phyloP scores from a whole-genome alignment of 306 rosid genomes.

The Cyclanthera cordifolia region DNA sequence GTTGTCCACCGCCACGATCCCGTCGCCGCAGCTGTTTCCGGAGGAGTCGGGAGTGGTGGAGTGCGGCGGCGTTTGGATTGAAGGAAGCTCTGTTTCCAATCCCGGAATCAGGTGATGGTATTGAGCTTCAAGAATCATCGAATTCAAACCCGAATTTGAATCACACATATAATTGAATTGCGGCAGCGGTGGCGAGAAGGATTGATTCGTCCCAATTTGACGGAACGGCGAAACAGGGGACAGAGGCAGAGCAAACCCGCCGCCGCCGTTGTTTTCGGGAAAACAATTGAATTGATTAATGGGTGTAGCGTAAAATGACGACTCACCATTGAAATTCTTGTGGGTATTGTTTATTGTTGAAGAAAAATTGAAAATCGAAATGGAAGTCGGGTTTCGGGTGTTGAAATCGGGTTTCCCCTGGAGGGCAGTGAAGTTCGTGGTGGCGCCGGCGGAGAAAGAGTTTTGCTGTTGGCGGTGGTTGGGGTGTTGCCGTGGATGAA shows the following conservation, averaged over 20 bases:
- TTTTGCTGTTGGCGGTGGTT: no score
- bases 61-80: constrained; percentile 33
- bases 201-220: constrained; percentile 19
- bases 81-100: constrained; percentile 34
- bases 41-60: constrained; percentile 42
- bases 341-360: neutral
- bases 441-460: neutral
- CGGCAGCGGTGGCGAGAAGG: constrained; percentile 15
- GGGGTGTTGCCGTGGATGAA: constrained; percentile 19
- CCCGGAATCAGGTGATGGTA: constrained; percentile 19
- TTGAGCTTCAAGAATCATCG: constrained; percentile 17
- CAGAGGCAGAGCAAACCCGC: constrained; percentile 19
- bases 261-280: constrained; percentile 15
- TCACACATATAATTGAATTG: constrained; percentile 19
- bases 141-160: constrained; percentile 10
- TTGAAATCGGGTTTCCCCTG: constrained; percentile 8
- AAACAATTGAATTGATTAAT: constrained; percentile 21
- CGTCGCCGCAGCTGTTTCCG: constrained; percentile 29
- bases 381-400: neutral
- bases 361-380: constrained; percentile 18
- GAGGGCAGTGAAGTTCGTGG: constrained; percentile 19
- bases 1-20: constrained; percentile 25
- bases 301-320: constrained; percentile 19
- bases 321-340: constrained; percentile 10
- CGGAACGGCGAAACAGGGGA: constrained; percentile 37